Percentiles rank a stretch among this genome's conserved stretches.
These are phyloP conservation scores for Pseudogymnoascus sp. DNA, from an alignment of 2,329 filamentous ascomycete species.

Conservation along the genomic window DNA sequence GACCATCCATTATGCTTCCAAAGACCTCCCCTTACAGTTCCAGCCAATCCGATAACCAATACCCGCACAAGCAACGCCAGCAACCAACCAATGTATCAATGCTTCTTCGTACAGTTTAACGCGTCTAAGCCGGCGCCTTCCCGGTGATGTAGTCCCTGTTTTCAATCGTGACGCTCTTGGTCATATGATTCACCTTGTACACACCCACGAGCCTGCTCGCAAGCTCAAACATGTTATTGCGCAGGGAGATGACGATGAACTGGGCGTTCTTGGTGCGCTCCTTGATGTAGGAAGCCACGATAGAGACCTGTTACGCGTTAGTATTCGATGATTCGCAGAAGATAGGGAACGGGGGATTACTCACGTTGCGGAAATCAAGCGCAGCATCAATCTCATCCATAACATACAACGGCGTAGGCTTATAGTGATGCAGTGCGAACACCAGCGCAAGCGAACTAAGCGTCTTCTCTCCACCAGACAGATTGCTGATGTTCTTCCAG, in stretches of 20 bases:
- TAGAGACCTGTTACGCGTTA: conserved; percentile 93
- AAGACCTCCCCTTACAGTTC: not conserved
- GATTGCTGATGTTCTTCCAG: conserved; percentile 98
- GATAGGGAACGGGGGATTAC: conserved; percentile 31
- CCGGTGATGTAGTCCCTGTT: conserved; percentile 62
- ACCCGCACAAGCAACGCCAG: not conserved
- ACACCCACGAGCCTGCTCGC: conserved; percentile 92
- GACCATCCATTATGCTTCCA: not conserved
- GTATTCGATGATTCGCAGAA: too few species aligned
- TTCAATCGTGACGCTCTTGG: conserved; percentile 83
- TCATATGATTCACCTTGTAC: conserved; percentile 99
- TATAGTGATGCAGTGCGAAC: conserved; percentile 97
- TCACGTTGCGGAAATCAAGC: conserved; percentile 93
- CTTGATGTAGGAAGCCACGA: conserved; percentile 98
- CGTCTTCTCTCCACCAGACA: conserved; percentile 96
- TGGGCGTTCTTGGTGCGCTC: conserved; percentile 98
- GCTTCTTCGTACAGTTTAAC: not conserved
- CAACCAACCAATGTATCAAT: not conserved
- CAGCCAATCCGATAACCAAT: not conserved
- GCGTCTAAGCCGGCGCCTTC: not conserved
- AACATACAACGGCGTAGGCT: conserved; percentile 93
- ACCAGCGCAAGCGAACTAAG: conserved; percentile 86
- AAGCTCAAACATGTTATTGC: conserved; percentile 99
- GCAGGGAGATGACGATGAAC: conserved; percentile 94
- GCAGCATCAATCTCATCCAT: conserved; percentile 99